Conservation (phyloP, 2,329 filamentous ascomycete species). For the Herpotrichia juniperi region DNA sequence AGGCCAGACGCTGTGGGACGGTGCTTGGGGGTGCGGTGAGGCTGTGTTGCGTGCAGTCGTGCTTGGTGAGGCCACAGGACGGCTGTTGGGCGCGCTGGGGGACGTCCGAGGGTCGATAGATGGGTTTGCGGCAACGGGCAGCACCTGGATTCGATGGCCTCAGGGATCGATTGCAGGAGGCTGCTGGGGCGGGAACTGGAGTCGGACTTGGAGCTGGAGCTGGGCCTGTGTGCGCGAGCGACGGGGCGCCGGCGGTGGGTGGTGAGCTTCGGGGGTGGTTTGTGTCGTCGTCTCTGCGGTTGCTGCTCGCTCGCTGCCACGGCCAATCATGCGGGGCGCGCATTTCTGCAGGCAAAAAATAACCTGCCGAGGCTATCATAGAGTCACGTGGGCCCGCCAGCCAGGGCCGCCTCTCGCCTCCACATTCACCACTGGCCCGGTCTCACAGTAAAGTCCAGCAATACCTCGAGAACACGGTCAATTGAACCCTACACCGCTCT, state of each 20-base stretch:
- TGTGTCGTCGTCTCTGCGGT: not conserved
- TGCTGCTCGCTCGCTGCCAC: not conserved
- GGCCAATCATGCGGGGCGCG: not conserved
- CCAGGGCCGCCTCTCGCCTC: too few relatives aligned
- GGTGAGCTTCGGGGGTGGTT: not conserved
- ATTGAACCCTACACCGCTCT: too few relatives aligned
- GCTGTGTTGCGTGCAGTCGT: slow-evolving; percentile 2
- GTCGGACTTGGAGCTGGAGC: not conserved
- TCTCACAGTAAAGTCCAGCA: too few relatives aligned
- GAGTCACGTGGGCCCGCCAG: too few relatives aligned
- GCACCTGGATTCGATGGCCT: slow-evolving; percentile 5
- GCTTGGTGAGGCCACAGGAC: not conserved
- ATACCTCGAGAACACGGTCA: too few relatives aligned
- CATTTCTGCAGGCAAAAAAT: not conserved
- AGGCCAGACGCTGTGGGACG: slow-evolving; percentile 28
- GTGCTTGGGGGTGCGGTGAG: slow-evolving; percentile 15
- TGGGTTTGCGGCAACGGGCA: not conserved
- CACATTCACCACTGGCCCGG: too few relatives aligned
- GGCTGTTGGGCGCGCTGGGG: not conserved
- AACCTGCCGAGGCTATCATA: too few relatives aligned
- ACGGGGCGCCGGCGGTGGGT: not conserved
- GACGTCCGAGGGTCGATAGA: not conserved
- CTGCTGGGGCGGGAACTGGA: too few relatives aligned
- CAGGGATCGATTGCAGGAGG: too few relatives aligned
- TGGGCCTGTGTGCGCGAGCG: not conserved